phyloP scores from a whole-genome alignment of 1,284 basidiomycete genomes.

The Tetrapyrgos nigripes region DNA sequence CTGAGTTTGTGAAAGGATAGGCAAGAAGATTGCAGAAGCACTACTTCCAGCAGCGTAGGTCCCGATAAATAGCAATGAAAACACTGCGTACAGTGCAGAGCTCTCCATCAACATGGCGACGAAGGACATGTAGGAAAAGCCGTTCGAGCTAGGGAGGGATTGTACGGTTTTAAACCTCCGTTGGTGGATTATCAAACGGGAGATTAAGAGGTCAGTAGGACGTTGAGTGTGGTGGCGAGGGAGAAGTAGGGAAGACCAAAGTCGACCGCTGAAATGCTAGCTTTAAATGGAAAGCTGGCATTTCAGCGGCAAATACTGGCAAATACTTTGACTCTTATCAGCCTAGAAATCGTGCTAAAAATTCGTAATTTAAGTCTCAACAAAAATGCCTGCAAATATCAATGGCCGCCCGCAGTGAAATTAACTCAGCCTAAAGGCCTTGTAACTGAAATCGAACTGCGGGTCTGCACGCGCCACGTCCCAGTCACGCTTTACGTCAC shows the following conservation, averaged over 20 bases:
- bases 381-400: no score
- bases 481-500: no score
- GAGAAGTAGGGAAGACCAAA: constrained; percentile 35
- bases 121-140: constrained; percentile 30
- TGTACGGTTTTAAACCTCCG: constrained; percentile 21
- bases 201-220: constrained; percentile 45
- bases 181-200: constrained; percentile 41
- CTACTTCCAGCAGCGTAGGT: constrained; percentile 30
- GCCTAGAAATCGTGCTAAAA: no score
- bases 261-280: constrained; percentile 22
- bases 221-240: constrained; percentile 43
- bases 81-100: constrained; percentile 33
- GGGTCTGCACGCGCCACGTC: no score
- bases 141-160: constrained; percentile 29
- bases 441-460: no score
- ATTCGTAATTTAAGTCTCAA: no score
- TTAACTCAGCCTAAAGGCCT: no score
- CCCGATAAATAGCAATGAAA: constrained; percentile 36
- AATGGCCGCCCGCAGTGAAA: no score
- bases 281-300: no score
- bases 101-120: constrained; percentile 39
- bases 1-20: constrained; percentile 26
- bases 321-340: no score
- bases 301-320: no score
- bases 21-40: constrained; percentile 29